Evolutionary conservation across 2,329 filamentous ascomycete species (phyloP).

Genomic region (Dothistroma septosporum): DNA sequence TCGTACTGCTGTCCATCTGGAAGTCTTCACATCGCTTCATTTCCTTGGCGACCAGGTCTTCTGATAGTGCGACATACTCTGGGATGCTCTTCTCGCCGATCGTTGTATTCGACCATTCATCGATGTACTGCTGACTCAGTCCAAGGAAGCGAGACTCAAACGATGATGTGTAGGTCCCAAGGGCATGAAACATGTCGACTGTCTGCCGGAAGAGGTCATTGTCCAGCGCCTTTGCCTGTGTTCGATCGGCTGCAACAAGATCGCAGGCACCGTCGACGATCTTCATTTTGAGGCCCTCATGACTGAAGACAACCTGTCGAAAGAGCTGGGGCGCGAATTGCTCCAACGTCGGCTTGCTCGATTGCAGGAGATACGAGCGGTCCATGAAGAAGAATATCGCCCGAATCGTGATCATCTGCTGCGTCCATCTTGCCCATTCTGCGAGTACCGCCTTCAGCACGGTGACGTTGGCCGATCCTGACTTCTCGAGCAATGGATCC

Average conservation of each 20-base stretch:
- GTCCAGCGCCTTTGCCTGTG: conserved; percentile 50
- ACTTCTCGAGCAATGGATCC: conserved; percentile 54
- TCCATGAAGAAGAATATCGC: conserved; percentile 94
- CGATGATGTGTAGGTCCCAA: conserved; percentile 70
- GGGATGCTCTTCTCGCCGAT: conserved; percentile 61
- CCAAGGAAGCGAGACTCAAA: conserved; percentile 76
- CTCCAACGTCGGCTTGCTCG: conserved; percentile 69
- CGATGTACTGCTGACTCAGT: conserved; percentile 64
- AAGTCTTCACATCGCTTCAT: conserved; percentile 72
- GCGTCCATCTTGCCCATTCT: conserved; percentile 74
- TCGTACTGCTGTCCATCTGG: conserved; percentile 78
- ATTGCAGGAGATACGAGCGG: conserved; percentile 76
- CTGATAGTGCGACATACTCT: conserved; percentile 68
- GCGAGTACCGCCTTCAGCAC: conserved; percentile 57
- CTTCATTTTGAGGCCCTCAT: conserved; percentile 49
- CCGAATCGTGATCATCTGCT: conserved; percentile 72
- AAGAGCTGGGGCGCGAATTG: conserved; percentile 78
- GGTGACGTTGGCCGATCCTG: conserved; percentile 57
- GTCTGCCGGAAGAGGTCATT: conserved; percentile 66
- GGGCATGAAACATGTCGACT: conserved; percentile 78
- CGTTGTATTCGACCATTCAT: conserved; percentile 64
- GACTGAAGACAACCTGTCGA: conserved; percentile 56
- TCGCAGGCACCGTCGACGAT: conserved; percentile 69
- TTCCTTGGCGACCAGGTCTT: conserved; percentile 67
- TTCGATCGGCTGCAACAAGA: conserved; percentile 69